Evolutionary conservation across 805 yeast species (phyloP), one percentile per base, ranked within the genome.

Genomic region (Kuraishia borneana): DNA sequence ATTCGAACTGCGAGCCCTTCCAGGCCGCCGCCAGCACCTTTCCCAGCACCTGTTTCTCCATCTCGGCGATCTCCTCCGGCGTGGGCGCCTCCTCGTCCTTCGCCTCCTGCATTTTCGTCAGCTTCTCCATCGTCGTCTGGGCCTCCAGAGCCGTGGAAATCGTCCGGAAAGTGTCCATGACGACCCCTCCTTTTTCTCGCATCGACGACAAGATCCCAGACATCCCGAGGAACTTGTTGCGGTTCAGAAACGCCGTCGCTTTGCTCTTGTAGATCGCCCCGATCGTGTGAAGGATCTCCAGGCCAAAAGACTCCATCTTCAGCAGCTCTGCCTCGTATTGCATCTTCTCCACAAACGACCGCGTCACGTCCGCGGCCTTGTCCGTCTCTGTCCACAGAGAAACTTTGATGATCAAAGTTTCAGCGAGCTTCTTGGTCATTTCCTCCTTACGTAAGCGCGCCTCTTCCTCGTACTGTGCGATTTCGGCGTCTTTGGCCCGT

Each of bases 241-340:
- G 74, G 48, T 72, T 75, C 35, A 85, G 59, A 38, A 73, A 76
- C 18, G 82, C 83, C 38, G 72, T 64, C 2, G 94, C 94, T 49
- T 85, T 85, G 23, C 70, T 64, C 36, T 67, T 67, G 56, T 92
- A 92, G 4, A 83, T 72, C 39, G 69, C 70, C 14, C 97, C 96
- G 40, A 92, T 80, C 14, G 89, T 62, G 43, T 80, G 87, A 42
- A 89, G 61, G 33, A 92, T 65, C 57, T 89, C 95, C 33, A 89
- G 58, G 10, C 99, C 99, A 60, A 92, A 92, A 35, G 95, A 83
- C 64, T 92, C 98, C 69, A 85, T 73, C 55, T 92, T 92, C 51
- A 92, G 63, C 40, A 82, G 82, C 44, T 82, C 88, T 30, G 82
- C 71, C 49, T 83, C 92, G 36, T 62, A 60, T 26, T 60, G 56